These are phyloP conservation scores for Rhynchospora tenuis DNA, from an alignment of 176 grass and related monocot species.

Conservation along the genomic window DNA sequence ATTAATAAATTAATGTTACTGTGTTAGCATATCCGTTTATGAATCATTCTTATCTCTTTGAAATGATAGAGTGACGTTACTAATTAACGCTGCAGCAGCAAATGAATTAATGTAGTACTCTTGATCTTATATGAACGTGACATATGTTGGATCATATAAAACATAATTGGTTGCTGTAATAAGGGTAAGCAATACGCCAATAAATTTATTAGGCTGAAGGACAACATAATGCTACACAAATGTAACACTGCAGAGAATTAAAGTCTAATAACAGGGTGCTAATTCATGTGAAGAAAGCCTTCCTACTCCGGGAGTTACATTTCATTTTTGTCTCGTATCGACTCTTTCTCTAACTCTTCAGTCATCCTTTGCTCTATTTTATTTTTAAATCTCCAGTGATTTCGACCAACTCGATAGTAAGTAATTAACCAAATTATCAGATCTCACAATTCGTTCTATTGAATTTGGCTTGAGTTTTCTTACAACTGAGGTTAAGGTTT, in stretches of 20 bases:
- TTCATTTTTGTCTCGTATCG: background rate
- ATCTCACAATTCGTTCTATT: background rate
- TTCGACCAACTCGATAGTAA: background rate
- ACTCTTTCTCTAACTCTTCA: background rate
- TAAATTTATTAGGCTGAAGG: background rate
- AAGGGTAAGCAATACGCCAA: background rate
- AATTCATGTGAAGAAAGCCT: background rate
- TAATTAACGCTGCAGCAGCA: background rate
- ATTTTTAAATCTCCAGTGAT: background rate
- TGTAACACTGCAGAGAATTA: background rate
- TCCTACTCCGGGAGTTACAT: background rate
- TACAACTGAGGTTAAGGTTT: background rate
- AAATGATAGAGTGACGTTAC: background rate
- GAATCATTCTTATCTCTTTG: background rate
- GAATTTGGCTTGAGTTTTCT: background rate
- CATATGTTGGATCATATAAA: background rate
- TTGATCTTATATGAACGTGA: background rate
- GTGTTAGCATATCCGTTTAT: background rate
- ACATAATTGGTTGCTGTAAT: background rate
- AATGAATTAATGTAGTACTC: background rate
- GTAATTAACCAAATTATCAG: background rate
- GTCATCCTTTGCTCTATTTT: background rate
- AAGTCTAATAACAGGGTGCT: background rate
- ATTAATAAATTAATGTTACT: no score
- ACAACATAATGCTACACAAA: conserved; percentile 11